These are phyloP conservation scores for Phaeotremella fagi DNA, from an alignment of 768 basidiomycete genomes.

Conservation along the genomic window DNA sequence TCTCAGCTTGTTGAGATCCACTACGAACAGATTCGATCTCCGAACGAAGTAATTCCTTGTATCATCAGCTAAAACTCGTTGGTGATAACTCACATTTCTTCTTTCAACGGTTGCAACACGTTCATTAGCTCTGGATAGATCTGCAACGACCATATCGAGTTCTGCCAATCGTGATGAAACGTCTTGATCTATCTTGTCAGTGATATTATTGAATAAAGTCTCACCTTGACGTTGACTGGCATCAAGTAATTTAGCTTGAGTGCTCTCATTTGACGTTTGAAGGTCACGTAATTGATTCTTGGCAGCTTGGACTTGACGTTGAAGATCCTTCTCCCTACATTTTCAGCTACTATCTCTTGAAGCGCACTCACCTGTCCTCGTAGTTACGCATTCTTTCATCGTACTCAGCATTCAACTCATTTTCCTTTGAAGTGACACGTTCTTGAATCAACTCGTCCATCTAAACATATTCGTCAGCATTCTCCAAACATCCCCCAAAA, in stretches of 20 bases:
- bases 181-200: constrained; percentile 89
- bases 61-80: background rate
- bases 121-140: constrained; percentile 90
- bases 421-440: constrained; percentile 85
- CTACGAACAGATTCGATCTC: constrained; percentile 87
- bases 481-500: background rate
- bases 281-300: constrained; percentile 86
- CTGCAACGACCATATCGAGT: constrained; percentile 89
- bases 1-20: constrained; percentile 52
- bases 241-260: constrained; percentile 85
- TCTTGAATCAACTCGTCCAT: constrained; percentile 94
- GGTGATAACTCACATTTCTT: constrained; percentile 63
- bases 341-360: background rate
- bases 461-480: constrained; percentile 49
- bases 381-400: constrained; percentile 95
- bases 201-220: background rate
- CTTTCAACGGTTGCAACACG: constrained; percentile 88
- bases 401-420: constrained; percentile 92
- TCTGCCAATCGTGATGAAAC: constrained; percentile 83
- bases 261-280: constrained; percentile 83
- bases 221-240: constrained; percentile 84
- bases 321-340: constrained; percentile 81
- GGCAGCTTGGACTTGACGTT: constrained; percentile 80
- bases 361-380: constrained; percentile 70
- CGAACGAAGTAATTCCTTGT: constrained; percentile 84